Evolutionary conservation across 257 asterid species (phyloP).

Genomic region (Scutellaria galericulata): DNA sequence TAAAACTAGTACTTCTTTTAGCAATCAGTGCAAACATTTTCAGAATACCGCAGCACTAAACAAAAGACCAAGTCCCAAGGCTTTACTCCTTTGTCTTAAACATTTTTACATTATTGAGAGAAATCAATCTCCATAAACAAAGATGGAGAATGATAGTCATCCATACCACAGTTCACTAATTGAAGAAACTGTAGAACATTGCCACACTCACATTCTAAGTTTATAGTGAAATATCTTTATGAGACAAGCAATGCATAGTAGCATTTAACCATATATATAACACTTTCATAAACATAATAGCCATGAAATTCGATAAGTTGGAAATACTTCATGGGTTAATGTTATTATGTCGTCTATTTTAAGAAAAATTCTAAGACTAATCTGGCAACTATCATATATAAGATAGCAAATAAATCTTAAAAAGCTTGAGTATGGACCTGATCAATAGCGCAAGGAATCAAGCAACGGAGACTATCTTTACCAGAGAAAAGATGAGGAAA

Average conservation of each 20-base stretch:
- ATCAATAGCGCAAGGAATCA: constrained; percentile 98
- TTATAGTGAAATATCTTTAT: neutral
- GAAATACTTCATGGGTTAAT: neutral
- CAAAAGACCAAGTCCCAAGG: neutral
- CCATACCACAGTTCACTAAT: neutral
- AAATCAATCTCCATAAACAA: constrained; percentile 7
- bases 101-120: too few relatives aligned
- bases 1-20: neutral
- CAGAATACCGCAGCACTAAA: neutral
- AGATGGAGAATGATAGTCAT: neutral
- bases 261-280: neutral
- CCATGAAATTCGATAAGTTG: neutral
- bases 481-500: constrained; percentile 88
- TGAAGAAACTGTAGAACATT: neutral
- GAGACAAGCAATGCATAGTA: neutral
- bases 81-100: neutral
- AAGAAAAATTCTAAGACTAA: neutral
- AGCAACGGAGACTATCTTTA: constrained; percentile 74
- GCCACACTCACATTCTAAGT: neutral
- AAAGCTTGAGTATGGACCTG: constrained; percentile 64
- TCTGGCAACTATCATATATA: neutral
- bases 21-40: neutral
- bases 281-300: neutral
- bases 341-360: constrained; percentile 1
- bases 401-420: constrained; percentile 19